A percentile compares a stretch with the other conserved stretches of the same genome.
Conservation (phyloP, 2,329 filamentous ascomycete species). For the Cladosporium sp. region DNA sequence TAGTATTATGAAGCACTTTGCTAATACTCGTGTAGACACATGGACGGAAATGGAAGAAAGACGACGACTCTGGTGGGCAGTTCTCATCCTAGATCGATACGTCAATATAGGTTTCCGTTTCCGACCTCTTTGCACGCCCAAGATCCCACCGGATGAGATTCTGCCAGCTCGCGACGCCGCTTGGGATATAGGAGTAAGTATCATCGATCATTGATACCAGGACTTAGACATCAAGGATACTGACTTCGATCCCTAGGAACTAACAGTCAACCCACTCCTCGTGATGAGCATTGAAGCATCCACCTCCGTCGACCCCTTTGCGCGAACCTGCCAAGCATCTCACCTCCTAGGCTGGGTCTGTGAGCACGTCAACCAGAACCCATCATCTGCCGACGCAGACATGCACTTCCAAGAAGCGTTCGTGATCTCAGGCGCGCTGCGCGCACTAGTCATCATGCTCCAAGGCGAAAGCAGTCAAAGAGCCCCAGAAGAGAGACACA, state of each 20-base stretch:
- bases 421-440: slow-evolving; percentile 15
- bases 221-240: too few relatives aligned
- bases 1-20: neutral
- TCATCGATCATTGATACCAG: neutral
- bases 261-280: slow-evolving; percentile 18
- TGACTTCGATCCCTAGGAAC: neutral
- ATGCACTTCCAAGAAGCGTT: slow-evolving; percentile 20
- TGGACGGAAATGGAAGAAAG: slow-evolving; percentile 20
- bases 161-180: slow-evolving; percentile 17
- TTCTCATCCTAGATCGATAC: slow-evolving; percentile 19
- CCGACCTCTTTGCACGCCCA: slow-evolving; percentile 14
- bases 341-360: slow-evolving; percentile 19
- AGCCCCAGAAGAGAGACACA: slow-evolving; percentile 5
- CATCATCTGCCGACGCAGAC: slow-evolving; percentile 14
- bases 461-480: slow-evolving; percentile 10
- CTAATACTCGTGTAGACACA: slow-evolving; percentile 10
- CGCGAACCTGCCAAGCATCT: slow-evolving; percentile 19
- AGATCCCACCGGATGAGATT: slow-evolving; percentile 16
- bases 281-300: slow-evolving; percentile 21
- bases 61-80: slow-evolving; percentile 20
- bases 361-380: slow-evolving; percentile 18
- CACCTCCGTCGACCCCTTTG: slow-evolving; percentile 18
- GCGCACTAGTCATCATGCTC: slow-evolving; percentile 14
- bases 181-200: slow-evolving; percentile 17
- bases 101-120: slow-evolving; percentile 18